Evolutionary conservation across 441 rosid species (phyloP).

Genomic region (Erodium moschatum): DNA sequence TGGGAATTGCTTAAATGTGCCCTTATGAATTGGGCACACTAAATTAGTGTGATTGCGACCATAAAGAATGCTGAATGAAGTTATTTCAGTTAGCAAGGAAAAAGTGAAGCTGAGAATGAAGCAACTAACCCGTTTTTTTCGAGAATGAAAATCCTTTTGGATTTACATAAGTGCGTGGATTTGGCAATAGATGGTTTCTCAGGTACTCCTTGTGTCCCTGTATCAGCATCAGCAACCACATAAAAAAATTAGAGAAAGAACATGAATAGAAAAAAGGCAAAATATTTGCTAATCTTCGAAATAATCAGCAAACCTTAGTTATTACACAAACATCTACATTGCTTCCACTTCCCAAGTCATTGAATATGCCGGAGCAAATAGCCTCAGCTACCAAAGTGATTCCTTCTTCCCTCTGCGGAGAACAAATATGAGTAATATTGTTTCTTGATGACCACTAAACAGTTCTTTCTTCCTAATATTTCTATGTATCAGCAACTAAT

Average conservation of each 20-base stretch:
- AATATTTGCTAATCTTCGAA: neutral
- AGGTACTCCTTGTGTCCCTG: constrained; percentile 85
- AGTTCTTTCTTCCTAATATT: neutral
- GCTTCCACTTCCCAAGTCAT: constrained; percentile 97
- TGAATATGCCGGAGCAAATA: constrained; percentile 82
- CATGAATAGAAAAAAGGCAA: neutral
- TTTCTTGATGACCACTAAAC: neutral
- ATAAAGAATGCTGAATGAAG: too few species aligned
- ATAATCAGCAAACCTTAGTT: constrained; percentile 55
- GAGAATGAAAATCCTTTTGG: constrained; percentile 57
- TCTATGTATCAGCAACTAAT: neutral
- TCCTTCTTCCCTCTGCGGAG: constrained; percentile 76
- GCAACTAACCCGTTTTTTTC: constrained; percentile 63
- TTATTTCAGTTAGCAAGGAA: neutral
- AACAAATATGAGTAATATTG: neutral
- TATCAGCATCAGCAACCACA: constrained; percentile 18
- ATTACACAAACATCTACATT: constrained; percentile 94
- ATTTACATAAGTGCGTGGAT: constrained; percentile 73
- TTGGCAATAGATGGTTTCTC: constrained; percentile 80
- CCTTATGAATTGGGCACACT: neutral
- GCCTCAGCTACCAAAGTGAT: constrained; percentile 68
- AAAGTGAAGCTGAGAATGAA: neutral
- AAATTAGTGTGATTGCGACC: too few species aligned
- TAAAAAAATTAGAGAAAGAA: neutral
- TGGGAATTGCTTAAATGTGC: too few species aligned